Conservation (phyloP, 805 yeast species). For the Schizosaccharomyces pombe region DNA sequence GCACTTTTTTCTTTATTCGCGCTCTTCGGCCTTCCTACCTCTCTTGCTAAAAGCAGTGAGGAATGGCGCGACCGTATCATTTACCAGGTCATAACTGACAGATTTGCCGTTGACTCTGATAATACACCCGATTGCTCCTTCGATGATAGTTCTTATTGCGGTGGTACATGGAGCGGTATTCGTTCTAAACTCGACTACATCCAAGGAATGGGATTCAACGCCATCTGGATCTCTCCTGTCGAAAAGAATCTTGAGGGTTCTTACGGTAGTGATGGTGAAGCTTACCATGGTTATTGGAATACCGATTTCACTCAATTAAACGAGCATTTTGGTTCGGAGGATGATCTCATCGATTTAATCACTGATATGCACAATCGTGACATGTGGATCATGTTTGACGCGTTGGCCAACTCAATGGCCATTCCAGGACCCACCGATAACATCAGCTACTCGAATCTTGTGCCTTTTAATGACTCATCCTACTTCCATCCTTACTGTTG, state of each 20-base stretch:
- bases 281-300: conserved; percentile 5
- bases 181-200: conserved; percentile 6
- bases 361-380: conserved; percentile 6
- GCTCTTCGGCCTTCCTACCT: not conserved
- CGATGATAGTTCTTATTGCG: conserved; percentile 4
- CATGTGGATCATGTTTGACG: conserved; percentile 6
- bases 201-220: conserved; percentile 7
- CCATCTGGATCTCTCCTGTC: conserved; percentile 7
- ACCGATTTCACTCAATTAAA: not conserved
- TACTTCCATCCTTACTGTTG: conserved; percentile 5
- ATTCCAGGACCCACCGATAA: not conserved
- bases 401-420: conserved; percentile 5
- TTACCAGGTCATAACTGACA: conserved; percentile 6
- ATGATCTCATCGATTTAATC: conserved; percentile 3
- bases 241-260: conserved; percentile 4
- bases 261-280: conserved; percentile 4
- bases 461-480: conserved; percentile 4
- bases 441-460: not conserved
- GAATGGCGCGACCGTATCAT: conserved; percentile 1
- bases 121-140: not conserved
- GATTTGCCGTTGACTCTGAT: conserved; percentile 5
- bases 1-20: not conserved
- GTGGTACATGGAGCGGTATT: conserved; percentile 7
- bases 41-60: not conserved
- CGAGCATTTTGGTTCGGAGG: conserved; percentile 3